Base-by-base conservation (phyloP, 2,329 filamentous ascomycete genomes). In the Aspergillus vadensis region DNA sequence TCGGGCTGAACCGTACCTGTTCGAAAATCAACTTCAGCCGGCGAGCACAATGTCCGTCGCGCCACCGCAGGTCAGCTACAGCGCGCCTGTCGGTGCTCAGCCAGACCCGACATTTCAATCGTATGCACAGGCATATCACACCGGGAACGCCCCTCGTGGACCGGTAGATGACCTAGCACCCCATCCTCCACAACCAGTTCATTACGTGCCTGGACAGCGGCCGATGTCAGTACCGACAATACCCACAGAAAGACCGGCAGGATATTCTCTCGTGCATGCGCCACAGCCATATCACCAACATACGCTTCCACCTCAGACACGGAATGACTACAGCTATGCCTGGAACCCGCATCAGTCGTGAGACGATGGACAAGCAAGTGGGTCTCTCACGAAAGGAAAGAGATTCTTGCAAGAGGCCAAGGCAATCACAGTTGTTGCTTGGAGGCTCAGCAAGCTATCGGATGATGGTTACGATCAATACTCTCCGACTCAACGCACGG, bases 1-100 rank as follows among this genome's bases (percentile, higher is more conserved):
- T 58, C 63, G 64, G 25, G 67, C 72, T 36, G 70, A 75, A 25
- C 64, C 62, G 23, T 69, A 63, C 57, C 55, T 60, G 12, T 62
- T 64, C 25, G 67, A 68, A 5, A 59, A 59, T 9, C 65, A 65
- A 47, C 47, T 64, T 17, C 67, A 65, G 48, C 38, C 63, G 25
- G 44, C 63, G 9, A 62, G 57, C 5, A 21, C 63, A 25, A 63
- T 69, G 38, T 12, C 66, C 8, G 52, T 64, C 44, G 53, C 62
- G 39, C 55, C 63, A 14, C 58, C 67, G 43, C 71, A 68, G 17
- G 60, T 69, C 17, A 60, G 61, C 23, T 74, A 70, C 47, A 63
- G 64, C 25, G 50, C 59, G 32, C 54, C 62, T 23, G 48, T 57
- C 5, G 39, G 57, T 21, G 58, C 57, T 19, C 68, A 66, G 27